These are phyloP conservation scores for Porphyrellus cyaneotinctus DNA, from an alignment of 768 basidiomycete species.

Conservation along the genomic window DNA sequence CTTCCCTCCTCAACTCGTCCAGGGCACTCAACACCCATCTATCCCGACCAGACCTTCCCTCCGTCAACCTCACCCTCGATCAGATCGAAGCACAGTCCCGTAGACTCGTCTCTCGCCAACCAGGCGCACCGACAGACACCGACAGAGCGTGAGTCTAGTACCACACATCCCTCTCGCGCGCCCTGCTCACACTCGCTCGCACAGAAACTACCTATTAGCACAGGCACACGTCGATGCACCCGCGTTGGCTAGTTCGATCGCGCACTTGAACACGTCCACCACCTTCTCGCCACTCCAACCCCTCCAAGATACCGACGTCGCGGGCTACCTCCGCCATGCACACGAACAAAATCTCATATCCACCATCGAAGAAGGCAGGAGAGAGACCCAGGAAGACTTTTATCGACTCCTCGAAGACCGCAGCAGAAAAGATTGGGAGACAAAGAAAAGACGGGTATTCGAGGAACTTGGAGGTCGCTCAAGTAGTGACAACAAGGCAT, in stretches of 20 bases:
- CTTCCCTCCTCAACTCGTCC: constrained; percentile 67
- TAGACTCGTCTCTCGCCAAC: constrained; percentile 71
- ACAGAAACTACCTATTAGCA: constrained; percentile 86
- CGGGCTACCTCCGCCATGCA: constrained; percentile 90
- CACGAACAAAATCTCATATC: constrained; percentile 94
- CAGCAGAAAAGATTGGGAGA: constrained; percentile 81
- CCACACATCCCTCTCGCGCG: constrained; percentile 5
- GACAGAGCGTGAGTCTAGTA: constrained; percentile 62
- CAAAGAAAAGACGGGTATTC: constrained; percentile 83
- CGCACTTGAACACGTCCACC: constrained; percentile 72
- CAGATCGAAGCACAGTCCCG: constrained; percentile 94
- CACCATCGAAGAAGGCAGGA: constrained; percentile 86
- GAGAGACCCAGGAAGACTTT: constrained; percentile 81
- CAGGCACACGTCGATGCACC: constrained; percentile 92
- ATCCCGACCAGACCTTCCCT: constrained; percentile 76
- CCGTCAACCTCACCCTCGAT: constrained; percentile 85
- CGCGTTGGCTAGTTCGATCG: constrained; percentile 79
- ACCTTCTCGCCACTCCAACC: constrained; percentile 90
- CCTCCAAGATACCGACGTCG: constrained; percentile 90
- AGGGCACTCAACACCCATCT: constrained; percentile 75
- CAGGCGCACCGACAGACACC: constrained; percentile 56
- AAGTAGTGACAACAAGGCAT: constrained; percentile 48
- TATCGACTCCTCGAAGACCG: constrained; percentile 76
- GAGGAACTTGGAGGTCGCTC: constrained; percentile 80
- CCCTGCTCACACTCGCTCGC: constrained; percentile 1